Evolutionary conservation across 2,329 filamentous ascomycete species (phyloP).

Genomic region (Colletotrichum eremochloae): DNA sequence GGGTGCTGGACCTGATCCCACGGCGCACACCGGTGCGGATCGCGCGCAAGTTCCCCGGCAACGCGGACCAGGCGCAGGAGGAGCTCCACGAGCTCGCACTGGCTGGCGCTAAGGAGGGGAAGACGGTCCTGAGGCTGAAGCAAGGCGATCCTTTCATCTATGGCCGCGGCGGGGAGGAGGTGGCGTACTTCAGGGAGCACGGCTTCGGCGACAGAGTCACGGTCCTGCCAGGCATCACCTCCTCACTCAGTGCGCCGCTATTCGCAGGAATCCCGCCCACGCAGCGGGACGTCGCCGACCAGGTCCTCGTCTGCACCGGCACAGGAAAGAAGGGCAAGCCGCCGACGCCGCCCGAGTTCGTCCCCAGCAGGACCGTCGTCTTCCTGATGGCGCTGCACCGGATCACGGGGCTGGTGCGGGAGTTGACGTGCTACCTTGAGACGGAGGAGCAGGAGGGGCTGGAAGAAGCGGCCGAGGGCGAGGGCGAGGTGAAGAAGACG

Average conservation of each 20-base stretch:
- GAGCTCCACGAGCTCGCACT: slow-evolving; percentile 87
- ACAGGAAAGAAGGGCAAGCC: slow-evolving; percentile 91
- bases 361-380: slow-evolving; percentile 83
- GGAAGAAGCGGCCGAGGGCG: slow-evolving; percentile 48
- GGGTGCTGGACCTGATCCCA: slow-evolving; percentile 90
- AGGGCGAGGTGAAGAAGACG: not conserved
- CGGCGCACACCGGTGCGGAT: slow-evolving; percentile 91
- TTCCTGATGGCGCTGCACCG: slow-evolving; percentile 97
- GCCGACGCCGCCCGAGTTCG: slow-evolving; percentile 84
- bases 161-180: slow-evolving; percentile 93
- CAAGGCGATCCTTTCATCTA: slow-evolving; percentile 98
- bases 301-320: slow-evolving; percentile 95
- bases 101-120: slow-evolving; percentile 73
- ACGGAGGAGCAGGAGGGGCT: slow-evolving; percentile 44
- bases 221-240: slow-evolving; percentile 92
- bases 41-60: slow-evolving; percentile 96
- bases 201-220: slow-evolving; percentile 74
- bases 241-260: slow-evolving; percentile 86
- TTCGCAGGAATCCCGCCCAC: slow-evolving; percentile 91
- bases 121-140: slow-evolving; percentile 89
- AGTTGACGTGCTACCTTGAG: slow-evolving; percentile 68
- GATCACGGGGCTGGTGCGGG: slow-evolving; percentile 78
- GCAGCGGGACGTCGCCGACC: slow-evolving; percentile 90
- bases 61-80: slow-evolving; percentile 92
- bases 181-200: slow-evolving; percentile 81